Conservation (phyloP, 2,329 filamentous ascomycete species). For the Lachnellula cervina region DNA sequence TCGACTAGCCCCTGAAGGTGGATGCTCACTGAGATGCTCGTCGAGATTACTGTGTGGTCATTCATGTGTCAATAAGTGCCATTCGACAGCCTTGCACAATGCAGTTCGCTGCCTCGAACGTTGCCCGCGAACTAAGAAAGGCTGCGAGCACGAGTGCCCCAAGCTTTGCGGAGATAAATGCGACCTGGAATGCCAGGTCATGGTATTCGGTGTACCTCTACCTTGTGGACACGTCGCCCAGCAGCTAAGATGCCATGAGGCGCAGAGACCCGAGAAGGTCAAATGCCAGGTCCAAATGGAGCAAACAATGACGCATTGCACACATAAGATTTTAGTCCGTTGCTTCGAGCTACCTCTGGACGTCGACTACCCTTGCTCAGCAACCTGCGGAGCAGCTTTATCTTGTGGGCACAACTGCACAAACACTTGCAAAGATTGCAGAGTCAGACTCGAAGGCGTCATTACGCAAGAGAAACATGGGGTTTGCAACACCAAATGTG, state of each 20-base stretch:
- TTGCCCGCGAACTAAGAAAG: constrained; percentile 38
- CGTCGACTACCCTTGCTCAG: constrained; percentile 42
- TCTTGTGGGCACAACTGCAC: constrained; percentile 57
- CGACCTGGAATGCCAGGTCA: constrained; percentile 33
- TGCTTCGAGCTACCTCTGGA: constrained; percentile 45
- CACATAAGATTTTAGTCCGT: constrained; percentile 44
- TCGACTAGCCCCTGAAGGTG: constrained; percentile 53
- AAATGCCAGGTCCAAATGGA: constrained; percentile 44
- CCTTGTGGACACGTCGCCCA: constrained; percentile 40
- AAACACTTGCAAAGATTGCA: constrained; percentile 46
- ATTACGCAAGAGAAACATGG: constrained; percentile 39
- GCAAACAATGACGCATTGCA: constrained; percentile 49
- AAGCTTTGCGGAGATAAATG: constrained; percentile 41
- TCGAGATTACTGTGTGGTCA: constrained; percentile 42
- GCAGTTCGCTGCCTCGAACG: constrained; percentile 42
- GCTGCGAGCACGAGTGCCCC: constrained; percentile 43
- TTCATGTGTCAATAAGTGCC: constrained; percentile 41
- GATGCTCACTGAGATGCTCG: constrained; percentile 30
- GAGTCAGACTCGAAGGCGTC: constrained; percentile 29
- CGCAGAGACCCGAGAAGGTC: constrained; percentile 42
- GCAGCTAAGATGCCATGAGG: constrained; percentile 35
- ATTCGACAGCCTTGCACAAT: constrained; percentile 43
- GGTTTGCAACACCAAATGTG: constrained; percentile 45
- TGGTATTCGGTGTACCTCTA: constrained; percentile 29
- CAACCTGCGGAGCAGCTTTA: constrained; percentile 41